These are phyloP conservation scores for Beauveria pseudobassiana DNA, from an alignment of 2,329 filamentous ascomycete species.

Conservation along the genomic window DNA sequence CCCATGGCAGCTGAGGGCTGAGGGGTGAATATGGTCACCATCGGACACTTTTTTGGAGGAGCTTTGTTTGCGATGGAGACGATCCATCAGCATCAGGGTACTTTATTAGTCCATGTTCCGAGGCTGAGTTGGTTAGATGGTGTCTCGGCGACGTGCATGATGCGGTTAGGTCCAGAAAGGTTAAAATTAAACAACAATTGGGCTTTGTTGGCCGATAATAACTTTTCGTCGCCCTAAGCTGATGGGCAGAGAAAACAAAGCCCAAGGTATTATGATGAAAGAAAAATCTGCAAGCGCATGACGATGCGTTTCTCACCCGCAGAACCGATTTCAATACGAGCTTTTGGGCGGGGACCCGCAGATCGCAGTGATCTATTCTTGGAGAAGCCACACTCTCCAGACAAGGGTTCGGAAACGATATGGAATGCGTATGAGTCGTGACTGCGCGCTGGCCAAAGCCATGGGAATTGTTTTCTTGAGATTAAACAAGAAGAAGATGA, in stretches of 20 bases:
- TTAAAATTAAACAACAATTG: too few species aligned
- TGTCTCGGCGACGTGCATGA: not conserved
- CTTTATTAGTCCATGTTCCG: too few species aligned
- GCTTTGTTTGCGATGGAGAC: not conserved
- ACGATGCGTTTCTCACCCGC: not conserved
- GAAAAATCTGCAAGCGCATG: not conserved
- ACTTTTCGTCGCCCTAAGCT: not conserved
- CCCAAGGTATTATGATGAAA: not conserved
- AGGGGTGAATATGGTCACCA: not conserved
- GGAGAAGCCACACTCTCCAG: not conserved
- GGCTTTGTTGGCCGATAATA: not conserved
- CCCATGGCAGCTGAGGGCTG: not conserved
- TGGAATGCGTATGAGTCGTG: not conserved
- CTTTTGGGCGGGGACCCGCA: not conserved
- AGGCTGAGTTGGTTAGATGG: not conserved
- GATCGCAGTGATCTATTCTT: slow-evolving; percentile 9
- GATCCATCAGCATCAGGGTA: not conserved
- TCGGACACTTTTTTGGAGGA: not conserved
- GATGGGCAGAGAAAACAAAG: not conserved
- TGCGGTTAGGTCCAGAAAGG: too few species aligned
- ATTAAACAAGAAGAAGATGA: too few species aligned
- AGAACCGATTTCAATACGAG: slow-evolving; percentile 1
- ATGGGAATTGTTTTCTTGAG: not conserved
- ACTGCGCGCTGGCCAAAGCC: too few species aligned
- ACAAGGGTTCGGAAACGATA: not conserved